A percentile compares a stretch with the other conserved stretches of the same genome.
Evolutionary conservation across 441 rosid genomes (phyloP).

Genomic region (Croton setiger): DNA sequence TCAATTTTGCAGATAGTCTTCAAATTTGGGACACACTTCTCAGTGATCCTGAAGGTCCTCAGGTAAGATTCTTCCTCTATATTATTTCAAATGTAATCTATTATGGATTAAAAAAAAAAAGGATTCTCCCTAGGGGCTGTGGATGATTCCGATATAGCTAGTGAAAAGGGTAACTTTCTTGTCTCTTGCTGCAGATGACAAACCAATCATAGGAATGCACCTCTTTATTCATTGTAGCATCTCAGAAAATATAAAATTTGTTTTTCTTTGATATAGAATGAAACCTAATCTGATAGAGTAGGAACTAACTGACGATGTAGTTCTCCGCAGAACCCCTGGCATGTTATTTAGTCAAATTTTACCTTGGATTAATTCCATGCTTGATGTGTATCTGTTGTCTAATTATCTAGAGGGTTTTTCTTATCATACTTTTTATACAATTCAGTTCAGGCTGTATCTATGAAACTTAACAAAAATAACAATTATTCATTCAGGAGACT

Average conservation of each 20-base stretch:
- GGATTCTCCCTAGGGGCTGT: not conserved
- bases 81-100: not conserved
- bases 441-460: not conserved
- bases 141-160: not conserved
- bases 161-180: not conserved
- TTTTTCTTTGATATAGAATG: too few species aligned
- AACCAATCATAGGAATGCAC: not conserved
- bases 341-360: not conserved
- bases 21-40: slow-evolving; percentile 97
- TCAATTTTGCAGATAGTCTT: slow-evolving; percentile 81
- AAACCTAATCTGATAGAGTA: too few species aligned
- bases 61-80: slow-evolving; percentile 42
- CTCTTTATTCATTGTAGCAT: not conserved
- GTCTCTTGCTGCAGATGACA: not conserved
- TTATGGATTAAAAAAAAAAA: not conserved
- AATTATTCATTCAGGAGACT: slow-evolving; percentile 60
- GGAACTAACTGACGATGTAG: too few species aligned
- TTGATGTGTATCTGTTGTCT: not conserved
- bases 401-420: not conserved
- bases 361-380: not conserved
- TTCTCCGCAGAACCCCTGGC: not conserved
- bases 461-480: not conserved
- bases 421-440: not conserved
- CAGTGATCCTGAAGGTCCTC: slow-evolving; percentile 93
- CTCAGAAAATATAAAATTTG: too few species aligned